Conservation (phyloP, 1,139 yeast species). For the Groenewaldozyma auringiensis region DNA sequence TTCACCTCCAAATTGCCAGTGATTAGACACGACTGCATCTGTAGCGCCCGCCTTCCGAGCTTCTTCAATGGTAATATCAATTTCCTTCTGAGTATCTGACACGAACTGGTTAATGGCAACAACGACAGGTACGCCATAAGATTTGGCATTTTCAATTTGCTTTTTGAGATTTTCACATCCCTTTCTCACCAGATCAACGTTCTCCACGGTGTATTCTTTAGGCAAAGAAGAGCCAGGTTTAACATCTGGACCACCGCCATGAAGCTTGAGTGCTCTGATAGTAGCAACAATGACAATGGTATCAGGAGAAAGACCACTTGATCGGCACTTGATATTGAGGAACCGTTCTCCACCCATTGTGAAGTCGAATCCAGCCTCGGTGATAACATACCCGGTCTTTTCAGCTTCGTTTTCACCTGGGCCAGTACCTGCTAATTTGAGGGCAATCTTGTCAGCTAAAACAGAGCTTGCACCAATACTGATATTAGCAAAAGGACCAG, state of each 20-base stretch:
- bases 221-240: constrained; percentile 93
- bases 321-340: constrained; percentile 91
- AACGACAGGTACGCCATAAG: constrained; percentile 87
- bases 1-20: constrained; percentile 96
- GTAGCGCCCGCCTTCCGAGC: constrained; percentile 87
- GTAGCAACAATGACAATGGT: constrained; percentile 95
- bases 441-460: constrained; percentile 89
- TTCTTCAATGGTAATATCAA: constrained; percentile 72
- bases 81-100: constrained; percentile 78
- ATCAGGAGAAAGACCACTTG: constrained; percentile 85
- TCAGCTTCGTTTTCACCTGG: constrained; percentile 45
- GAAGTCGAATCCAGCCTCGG: constrained; percentile 98
- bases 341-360: constrained; percentile 99
- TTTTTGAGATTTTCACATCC: constrained; percentile 90
- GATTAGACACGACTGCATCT: constrained; percentile 90
- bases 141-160: constrained; percentile 80
- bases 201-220: constrained; percentile 74
- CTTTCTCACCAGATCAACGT: constrained; percentile 68
- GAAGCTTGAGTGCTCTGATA: constrained; percentile 92
- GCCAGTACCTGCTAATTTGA: constrained; percentile 78
- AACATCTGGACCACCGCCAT: constrained; percentile 98
- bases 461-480: constrained; percentile 91
- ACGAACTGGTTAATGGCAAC: constrained; percentile 94
- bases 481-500: constrained; percentile 98
- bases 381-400: constrained; percentile 83